Base-by-base conservation (phyloP, 1,284 basidiomycete species). In the Agaricales sp. region DNA sequence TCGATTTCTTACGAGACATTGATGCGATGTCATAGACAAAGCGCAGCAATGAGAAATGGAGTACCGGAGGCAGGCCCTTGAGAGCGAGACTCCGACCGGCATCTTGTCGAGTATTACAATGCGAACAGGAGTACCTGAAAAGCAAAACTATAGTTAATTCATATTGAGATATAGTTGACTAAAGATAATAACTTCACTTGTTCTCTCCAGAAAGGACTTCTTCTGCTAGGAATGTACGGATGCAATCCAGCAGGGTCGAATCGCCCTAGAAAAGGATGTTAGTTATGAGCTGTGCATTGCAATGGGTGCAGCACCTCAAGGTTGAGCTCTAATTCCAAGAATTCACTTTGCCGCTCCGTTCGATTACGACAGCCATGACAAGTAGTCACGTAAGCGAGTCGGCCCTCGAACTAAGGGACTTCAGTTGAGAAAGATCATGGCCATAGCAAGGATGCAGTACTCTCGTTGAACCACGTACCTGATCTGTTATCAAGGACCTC, bases 1-100 rank as follows among this genome's bases (percentile, higher is more conserved):
- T 92, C 50, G 80, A 86, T 67, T 96, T 95, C 65, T 82, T 87
- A 52, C 92, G 77, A 57, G 85, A 78, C 69, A 83, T 77, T 1
- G 80, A 78, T 16, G 74, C 63, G n/a, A 84, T 57, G 62, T 93
- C 88, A 59, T 86, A 96, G 21, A 89, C 80, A 63, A 96, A 96
- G 16, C 93, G 86, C 49, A 93, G 75, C 43, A 96, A 67, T 13
- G 90, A 91, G 57, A 96, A 86, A 63, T 96, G 89, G 1, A 96
- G 72, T 2, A 90, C 82, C 0, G 89, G 89, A 1, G 92, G 92
- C 0, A 94, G 71, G 46, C 72, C 61, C 14, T 71, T 73, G 11
- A 92, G 65, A 57, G 82, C 73, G 1, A 78, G 82, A 54, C 81
- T 82, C 12, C 91, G 82, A 13, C 75, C 82, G 1, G 93, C 93